Base-by-base conservation (phyloP, 2,329 filamentous ascomycete genomes). In the Pseudocercospora musae region DNA sequence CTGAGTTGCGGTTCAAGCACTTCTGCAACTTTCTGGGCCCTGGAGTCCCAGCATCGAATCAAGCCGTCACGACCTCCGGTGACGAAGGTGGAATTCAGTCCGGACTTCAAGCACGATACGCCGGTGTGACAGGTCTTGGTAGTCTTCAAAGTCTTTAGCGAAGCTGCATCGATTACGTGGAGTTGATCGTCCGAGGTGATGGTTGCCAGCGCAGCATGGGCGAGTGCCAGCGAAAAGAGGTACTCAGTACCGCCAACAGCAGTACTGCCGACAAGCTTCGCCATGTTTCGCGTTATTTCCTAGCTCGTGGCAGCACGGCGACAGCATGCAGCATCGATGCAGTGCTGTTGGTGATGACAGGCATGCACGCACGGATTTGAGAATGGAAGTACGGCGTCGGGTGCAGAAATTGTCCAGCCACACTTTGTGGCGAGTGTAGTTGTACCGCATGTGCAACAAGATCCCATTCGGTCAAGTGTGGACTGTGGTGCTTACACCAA, bases 151-250 rank as follows among this genome's bases (percentile, higher is more conserved):
- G 79, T 73, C 58, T 80, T 79, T 23, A 92, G 78, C 23, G 80
- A 82, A 1, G 78, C 67, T 0, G 87, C 83, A 72, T 90, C 83
- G 66, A 92, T 83, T 18, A 91, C 76, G 27, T 85, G 83, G 20
- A 93, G 79, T n/a, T 80, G 82, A 75, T 91, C 86, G 76, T 92
- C 88, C 0, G 89, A 91, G 2, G 87, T 84, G 60, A 89, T 89
- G 15, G 85, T 82, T 1, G 85, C 86, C 44, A 90, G 79, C 4
- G 73, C 69, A 37, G 60, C 65, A 42, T 66, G 66, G 31, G 62
- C 62, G 9, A 29, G 48, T 18, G 78, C 77, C 57, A 89, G 78
- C 62, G 85, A 81, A 55, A 87, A 82, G 33, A 88, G 81, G 73
- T 88, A 89, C 37, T 63, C 58, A 27, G 52, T 33, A 9, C n/a